Base-by-base conservation (phyloP, 306 rosid species). In the Prunus davidiana region DNA sequence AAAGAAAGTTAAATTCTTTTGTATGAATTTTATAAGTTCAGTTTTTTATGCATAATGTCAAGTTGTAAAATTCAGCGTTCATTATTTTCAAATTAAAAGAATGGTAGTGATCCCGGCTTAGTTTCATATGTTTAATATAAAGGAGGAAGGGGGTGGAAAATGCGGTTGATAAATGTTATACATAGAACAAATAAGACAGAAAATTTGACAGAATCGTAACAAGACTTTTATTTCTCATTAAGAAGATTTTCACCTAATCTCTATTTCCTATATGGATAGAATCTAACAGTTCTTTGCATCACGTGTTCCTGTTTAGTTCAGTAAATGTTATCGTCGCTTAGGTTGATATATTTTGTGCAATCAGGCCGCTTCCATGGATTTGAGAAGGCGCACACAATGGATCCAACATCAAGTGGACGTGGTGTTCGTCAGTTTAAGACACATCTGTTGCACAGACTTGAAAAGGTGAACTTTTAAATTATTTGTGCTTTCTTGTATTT, bases 371-470 rank as follows among this genome's bases (percentile, higher is more conserved):
- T 96, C 87, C 88, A 86, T 83, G 99, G 98, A n/a, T 96, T 89
- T 79, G 99, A 91, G 86, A 88, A 74, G 87, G 96, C 98, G 27
- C 99, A 96, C 79, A 67, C 0, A 12, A 89, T 88, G 97, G 99
- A 96, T 85, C 90, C 88, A 75, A 87, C 75, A 27, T 96, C 99
- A 75, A 81, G 85, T 76, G 97, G 96, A 66, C 98, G 99, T 16
- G 93, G 97, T 82, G 99, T 96, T 84, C 97, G 97, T 6, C 98
- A 96, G 74, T 96, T 96, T 85, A 96, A 96, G 86, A 96, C 99
- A 0, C 90, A 77, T 78, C 85, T 96, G 45, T 76, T 96, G 87
- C 93, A 89, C 83, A 86, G 76, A 85, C 98, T 96, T 30, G 91
- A 96, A 83, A 85, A 2, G 95, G 99, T 95, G 79, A 45, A 64